These are phyloP conservation scores for Moesziomyces aphidis DNA, from an alignment of 1,284 basidiomycete genomes.

Conservation along the genomic window DNA sequence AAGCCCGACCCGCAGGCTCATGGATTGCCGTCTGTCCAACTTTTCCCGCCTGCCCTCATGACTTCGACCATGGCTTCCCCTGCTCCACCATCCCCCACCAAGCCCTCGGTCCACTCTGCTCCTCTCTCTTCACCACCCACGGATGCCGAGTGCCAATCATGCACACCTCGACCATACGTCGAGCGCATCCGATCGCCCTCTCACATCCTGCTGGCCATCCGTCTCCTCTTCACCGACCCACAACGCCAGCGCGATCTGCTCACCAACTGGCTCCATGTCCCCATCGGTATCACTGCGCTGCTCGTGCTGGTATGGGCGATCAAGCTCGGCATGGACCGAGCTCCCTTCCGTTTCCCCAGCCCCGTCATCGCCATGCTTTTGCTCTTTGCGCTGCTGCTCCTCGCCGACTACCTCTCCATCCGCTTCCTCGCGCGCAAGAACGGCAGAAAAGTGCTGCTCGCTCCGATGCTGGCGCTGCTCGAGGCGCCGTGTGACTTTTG, in stretches of 20 bases:
- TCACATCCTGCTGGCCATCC: conserved; percentile 24
- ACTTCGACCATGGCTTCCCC: not conserved
- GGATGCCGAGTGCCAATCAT: conserved; percentile 12
- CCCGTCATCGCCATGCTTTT: conserved; percentile 54
- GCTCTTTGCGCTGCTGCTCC: conserved; percentile 43
- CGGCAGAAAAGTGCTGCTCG: conserved; percentile 12
- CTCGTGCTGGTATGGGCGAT: conserved; percentile 47
- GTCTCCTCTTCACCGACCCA: conserved; percentile 27
- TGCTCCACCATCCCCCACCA: not conserved
- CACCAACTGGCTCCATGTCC: conserved; percentile 58
- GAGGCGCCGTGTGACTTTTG: conserved; percentile 61
- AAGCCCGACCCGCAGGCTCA: conserved; percentile 38
- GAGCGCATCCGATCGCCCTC: conserved; percentile 14
- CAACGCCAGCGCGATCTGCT: conserved; percentile 30
- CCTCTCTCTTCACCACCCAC: not conserved
- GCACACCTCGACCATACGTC: conserved; percentile 14
- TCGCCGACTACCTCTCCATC: conserved; percentile 45
- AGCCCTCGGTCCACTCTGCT: not conserved
- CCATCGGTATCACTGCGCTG: conserved; percentile 46
- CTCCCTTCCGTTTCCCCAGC: conserved; percentile 56
- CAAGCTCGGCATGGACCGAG: conserved; percentile 49
- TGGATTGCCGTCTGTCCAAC: not conserved
- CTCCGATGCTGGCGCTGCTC: conserved; percentile 22
- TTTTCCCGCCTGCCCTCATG: not conserved
- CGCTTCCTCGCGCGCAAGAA: not conserved